Evolutionary conservation across 345 rosid genomes (phyloP).

Genomic region (Arabidopsis thaliana): TAIR10.1 NC_003071.7:8818501-8819000

Average conservation of each 20-base stretch:
- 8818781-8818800: neutral
- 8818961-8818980: neutral
- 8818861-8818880: neutral
- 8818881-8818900: neutral
- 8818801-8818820: neutral
- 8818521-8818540: too few relatives aligned
- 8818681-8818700: too few relatives aligned
- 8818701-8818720: too few relatives aligned
- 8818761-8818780: neutral
- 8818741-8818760: neutral
- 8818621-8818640: too few relatives aligned
- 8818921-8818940: neutral
- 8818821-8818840: neutral
- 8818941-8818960: neutral
- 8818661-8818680: too few relatives aligned
- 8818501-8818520: too few relatives aligned
- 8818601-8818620: too few relatives aligned
- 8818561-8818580: too few relatives aligned
- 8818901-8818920: neutral
- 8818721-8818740: neutral
- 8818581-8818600: too few relatives aligned
- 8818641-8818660: too few relatives aligned
- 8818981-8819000: neutral
- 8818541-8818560: too few relatives aligned
- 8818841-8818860: neutral